These are phyloP conservation scores for Isochrysis galbana DNA, from an alignment of 78 protist species.

Conservation along the genomic window DNA sequence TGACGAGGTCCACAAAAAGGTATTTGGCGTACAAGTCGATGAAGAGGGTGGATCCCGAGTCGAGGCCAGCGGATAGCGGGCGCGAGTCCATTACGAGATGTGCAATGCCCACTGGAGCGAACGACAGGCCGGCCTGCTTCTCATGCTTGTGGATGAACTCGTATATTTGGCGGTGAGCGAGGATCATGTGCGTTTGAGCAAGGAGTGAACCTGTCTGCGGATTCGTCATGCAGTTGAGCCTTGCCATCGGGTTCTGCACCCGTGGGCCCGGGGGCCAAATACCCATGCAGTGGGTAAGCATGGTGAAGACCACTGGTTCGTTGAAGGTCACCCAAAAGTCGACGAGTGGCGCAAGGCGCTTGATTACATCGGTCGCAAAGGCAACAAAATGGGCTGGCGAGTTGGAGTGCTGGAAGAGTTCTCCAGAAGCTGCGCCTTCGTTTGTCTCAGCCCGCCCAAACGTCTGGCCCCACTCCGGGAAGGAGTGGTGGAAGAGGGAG, in stretches of 20 bases:
- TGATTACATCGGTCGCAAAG: background rate
- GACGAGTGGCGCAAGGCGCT: background rate
- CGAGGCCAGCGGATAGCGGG: background rate
- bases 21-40: background rate
- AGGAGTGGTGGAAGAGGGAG: slow-evolving; percentile 10
- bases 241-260: background rate
- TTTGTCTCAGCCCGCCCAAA: background rate
- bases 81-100: background rate
- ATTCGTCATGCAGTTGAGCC: background rate
- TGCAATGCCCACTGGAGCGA: background rate
- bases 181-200: background rate
- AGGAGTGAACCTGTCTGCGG: background rate
- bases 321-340: background rate
- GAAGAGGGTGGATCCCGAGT: background rate
- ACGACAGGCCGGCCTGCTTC: no score
- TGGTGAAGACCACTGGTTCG: background rate
- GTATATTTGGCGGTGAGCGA: background rate
- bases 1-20: background rate
- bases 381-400: background rate
- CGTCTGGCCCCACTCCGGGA: background rate
- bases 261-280: background rate
- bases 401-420: background rate
- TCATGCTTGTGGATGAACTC: background rate
- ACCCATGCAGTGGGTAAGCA: background rate
- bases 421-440: background rate